A percentile compares a stretch with the other conserved stretches of the same genome.
Conservation (phyloP, 352 stramenopile species). For the Globisporangium mamillatum region DNA sequence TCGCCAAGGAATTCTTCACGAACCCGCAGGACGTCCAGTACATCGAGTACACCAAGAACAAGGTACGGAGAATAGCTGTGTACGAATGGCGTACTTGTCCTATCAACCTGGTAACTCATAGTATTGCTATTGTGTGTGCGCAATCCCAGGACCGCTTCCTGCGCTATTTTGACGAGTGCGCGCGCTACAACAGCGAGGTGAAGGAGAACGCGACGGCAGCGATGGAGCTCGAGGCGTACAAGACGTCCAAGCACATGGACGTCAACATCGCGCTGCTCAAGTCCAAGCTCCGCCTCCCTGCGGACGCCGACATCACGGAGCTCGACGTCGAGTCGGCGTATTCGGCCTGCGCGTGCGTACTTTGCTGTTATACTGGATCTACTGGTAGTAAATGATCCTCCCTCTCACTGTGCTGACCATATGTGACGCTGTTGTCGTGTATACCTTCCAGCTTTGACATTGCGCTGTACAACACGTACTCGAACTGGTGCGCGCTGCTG, state of each 20-base stretch:
- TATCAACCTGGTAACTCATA: neutral
- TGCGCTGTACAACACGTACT: slow-evolving; percentile 35
- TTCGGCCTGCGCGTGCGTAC: slow-evolving; percentile 41
- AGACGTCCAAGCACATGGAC: slow-evolving; percentile 24
- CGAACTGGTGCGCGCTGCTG: slow-evolving; percentile 47
- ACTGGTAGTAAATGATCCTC: no score
- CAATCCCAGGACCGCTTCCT: slow-evolving; percentile 37
- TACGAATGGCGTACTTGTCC: neutral
- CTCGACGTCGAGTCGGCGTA: slow-evolving; percentile 34
- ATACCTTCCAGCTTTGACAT: slow-evolving; percentile 37
- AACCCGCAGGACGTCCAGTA: slow-evolving; percentile 47
- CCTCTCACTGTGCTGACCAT: no score
- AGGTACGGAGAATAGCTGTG: slow-evolving; percentile 17
- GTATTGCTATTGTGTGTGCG: no score
- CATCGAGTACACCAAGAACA: slow-evolving; percentile 32
- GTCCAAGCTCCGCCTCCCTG: slow-evolving; percentile 13
- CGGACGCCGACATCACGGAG: slow-evolving; percentile 19
- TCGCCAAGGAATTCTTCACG: slow-evolving; percentile 49
- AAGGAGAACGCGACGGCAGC: slow-evolving; percentile 36
- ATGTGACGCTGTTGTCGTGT: neutral
- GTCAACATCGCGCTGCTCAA: slow-evolving; percentile 20
- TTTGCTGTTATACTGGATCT: no score
- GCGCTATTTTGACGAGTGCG: slow-evolving; percentile 61
- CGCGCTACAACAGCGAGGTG: slow-evolving; percentile 46
- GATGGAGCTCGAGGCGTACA: slow-evolving; percentile 26